Conservation (phyloP, 1,284 basidiomycete genomes). For the Heterobasidion parviporum region DNA sequence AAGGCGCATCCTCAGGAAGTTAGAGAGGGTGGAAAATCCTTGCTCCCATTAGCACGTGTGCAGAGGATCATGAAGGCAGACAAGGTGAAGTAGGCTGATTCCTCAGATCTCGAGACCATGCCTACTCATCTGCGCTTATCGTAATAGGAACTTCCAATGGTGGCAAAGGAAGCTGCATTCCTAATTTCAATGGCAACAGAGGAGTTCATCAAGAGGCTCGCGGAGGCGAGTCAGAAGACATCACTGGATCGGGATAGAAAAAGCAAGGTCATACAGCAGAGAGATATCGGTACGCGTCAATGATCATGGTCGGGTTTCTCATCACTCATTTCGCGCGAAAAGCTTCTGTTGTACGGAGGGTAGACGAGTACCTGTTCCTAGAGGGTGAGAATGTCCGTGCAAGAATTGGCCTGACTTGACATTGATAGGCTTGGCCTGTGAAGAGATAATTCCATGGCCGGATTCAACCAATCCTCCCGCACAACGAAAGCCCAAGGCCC, state of each 20-base stretch:
- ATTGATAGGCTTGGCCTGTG: not conserved
- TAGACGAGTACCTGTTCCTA: conserved; percentile 68
- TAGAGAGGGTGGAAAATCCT: conserved; percentile 42
- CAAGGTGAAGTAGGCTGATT: conserved; percentile 34
- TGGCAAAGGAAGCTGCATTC: conserved; percentile 66
- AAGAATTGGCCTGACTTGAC: too few species aligned
- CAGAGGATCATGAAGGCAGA: conserved; percentile 77
- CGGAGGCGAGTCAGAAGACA: conserved; percentile 45
- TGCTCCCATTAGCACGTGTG: conserved; percentile 64
- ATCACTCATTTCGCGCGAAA: not conserved
- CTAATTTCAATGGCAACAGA: conserved; percentile 71
- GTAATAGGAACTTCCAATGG: conserved; percentile 58
- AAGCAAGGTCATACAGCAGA: conserved; percentile 56
- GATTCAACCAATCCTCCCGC: conserved; percentile 26
- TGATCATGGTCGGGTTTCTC: not conserved
- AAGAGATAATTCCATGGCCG: conserved; percentile 51
- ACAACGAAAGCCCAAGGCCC: not conserved
- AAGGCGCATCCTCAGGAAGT: not conserved
- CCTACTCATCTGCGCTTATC: not conserved
- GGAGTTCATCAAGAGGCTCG: conserved; percentile 64
- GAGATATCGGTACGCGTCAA: conserved; percentile 52
- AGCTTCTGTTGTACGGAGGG: conserved; percentile 57
- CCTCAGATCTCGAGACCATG: not conserved
- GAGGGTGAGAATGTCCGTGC: conserved; percentile 32
- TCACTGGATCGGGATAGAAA: conserved; percentile 46